Base-by-base conservation (phyloP, 2,329 filamentous ascomycete species). In the Botrytis hyacinthi region DNA sequence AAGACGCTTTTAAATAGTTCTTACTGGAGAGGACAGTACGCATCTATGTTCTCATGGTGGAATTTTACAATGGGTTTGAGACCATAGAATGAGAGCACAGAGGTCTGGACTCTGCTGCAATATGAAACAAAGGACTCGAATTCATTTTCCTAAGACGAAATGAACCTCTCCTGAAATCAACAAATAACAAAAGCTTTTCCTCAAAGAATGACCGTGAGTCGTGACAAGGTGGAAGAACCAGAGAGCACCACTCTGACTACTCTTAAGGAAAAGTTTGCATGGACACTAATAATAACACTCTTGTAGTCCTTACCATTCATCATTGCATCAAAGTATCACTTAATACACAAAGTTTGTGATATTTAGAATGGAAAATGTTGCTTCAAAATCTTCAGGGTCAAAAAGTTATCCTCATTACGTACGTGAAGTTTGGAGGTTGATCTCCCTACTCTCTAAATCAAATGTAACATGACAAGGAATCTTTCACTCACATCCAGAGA, bases 1-100 rank as follows among this genome's bases (percentile, higher is more conserved):
- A 0, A 29, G 18, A 12, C 0, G 3, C 26, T 16, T 42, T 2
- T 8, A 6, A 32, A 32, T 9, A 0, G 3, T 29, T 40, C 26
- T 20, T n/a, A 2, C 48, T 20, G 32, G 46, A 18, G 22, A 14
- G 7, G 5, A 29, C 4, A 51, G 2, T 29, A 26, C 16, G 9
- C 1, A 32, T n/a, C 20, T 51, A 18, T 29, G 6, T 26, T 22
- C 18, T 35, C 9, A 4, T 61, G 22, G 14, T 61, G 14, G 22
- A n/a, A 61, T 40, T 40, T 9, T n/a, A 3, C 6, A 18, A 18
- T 29, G n/a, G n/a, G n/a, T 29, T 29, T 18, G n/a, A 9, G 51
- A 7, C 35, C 6, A 40, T 26, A 22, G 12, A 1, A n/a, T 12
- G 35, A 35, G 22, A n/a, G 5, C 1, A 8, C 8, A 40, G 35